A percentile compares a stretch with the other conserved stretches of the same genome.
These are phyloP conservation scores for Hyphochytrium catenoides DNA, from an alignment of 352 stramenopile genomes.

Conservation along the genomic window DNA sequence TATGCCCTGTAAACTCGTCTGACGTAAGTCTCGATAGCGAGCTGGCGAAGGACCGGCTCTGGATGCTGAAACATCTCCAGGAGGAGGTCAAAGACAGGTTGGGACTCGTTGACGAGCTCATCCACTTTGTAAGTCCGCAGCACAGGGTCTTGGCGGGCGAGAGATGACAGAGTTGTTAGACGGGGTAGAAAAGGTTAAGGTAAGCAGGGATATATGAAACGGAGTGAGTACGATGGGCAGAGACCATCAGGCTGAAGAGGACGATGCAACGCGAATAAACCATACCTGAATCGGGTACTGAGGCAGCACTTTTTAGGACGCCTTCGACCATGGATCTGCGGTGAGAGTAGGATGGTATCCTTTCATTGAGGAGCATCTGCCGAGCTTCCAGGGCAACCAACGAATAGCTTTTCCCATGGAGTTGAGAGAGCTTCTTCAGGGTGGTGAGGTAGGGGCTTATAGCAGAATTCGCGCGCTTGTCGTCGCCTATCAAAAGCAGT, in stretches of 20 bases:
- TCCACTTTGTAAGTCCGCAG: conserved; percentile 27
- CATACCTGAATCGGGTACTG: too few relatives aligned
- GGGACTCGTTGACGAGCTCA: conserved; percentile 41
- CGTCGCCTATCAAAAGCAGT: too few relatives aligned
- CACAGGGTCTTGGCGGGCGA: conserved; percentile 18
- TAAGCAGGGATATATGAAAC: too few relatives aligned
- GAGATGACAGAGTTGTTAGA: too few relatives aligned
- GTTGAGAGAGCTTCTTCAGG: conserved; percentile 54
- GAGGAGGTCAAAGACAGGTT: conserved; percentile 55
- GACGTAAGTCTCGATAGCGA: conserved; percentile 49
- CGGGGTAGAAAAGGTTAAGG: too few relatives aligned
- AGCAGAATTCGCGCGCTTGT: conserved; percentile 12
- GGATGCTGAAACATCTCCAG: conserved; percentile 45
- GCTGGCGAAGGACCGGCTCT: conserved; percentile 32
- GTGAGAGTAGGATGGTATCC: conserved; percentile 83
- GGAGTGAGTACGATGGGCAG: too few relatives aligned
- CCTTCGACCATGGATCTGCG: conserved; percentile 50
- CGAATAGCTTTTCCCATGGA: conserved; percentile 74
- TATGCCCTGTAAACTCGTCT: conserved; percentile 61
- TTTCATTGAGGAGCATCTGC: conserved; percentile 87
- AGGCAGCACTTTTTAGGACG: too few relatives aligned
- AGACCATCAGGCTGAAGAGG: too few relatives aligned
- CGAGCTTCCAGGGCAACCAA: conserved; percentile 75
- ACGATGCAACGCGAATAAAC: too few relatives aligned
- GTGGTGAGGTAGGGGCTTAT: conserved; percentile 44